These are phyloP conservation scores for Hysterium pulicare DNA, from an alignment of 2,329 filamentous ascomycete genomes.

Conservation along the genomic window DNA sequence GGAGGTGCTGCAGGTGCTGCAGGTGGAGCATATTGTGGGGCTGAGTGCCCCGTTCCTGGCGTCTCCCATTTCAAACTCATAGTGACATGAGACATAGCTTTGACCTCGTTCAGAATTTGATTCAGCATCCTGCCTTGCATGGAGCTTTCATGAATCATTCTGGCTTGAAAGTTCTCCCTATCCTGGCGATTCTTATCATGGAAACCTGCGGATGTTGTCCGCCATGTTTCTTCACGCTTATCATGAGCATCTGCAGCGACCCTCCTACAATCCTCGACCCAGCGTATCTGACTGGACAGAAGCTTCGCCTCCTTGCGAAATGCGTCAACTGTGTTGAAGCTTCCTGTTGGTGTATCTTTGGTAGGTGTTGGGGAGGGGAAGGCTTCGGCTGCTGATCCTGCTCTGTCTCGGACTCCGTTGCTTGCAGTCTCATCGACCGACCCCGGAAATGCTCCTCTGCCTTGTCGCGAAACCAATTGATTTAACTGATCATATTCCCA, in stretches of 20 bases:
- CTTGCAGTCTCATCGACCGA: conserved; percentile 5
- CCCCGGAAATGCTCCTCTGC: background rate
- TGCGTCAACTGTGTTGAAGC: conserved; percentile 13
- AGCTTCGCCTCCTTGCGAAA: conserved; percentile 22
- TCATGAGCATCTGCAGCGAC: conserved; percentile 32
- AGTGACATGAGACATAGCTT: conserved; percentile 19
- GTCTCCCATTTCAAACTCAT: conserved; percentile 29
- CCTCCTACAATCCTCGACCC: conserved; percentile 39
- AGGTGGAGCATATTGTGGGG: conserved; percentile 4
- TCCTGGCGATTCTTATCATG: conserved; percentile 35
- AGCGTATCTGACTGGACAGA: conserved; percentile 33
- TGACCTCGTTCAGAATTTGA: conserved; percentile 26
- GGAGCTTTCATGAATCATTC: conserved; percentile 29
- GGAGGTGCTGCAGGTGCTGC: conserved; percentile 2
- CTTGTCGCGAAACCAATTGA: conserved; percentile 3
- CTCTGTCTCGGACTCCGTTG: background rate
- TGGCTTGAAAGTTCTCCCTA: conserved; percentile 33
- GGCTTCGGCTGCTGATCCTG: conserved; percentile 7
- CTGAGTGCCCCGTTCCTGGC: conserved; percentile 8
- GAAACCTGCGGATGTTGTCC: conserved; percentile 38
- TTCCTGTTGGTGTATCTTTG: conserved; percentile 9
- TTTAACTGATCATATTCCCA: conserved; percentile 10
- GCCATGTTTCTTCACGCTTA: conserved; percentile 39
- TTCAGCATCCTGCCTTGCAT: conserved; percentile 27
- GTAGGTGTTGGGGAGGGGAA: conserved; percentile 13